Percentiles rank a stretch among this genome's conserved stretches.
Evolutionary conservation across 2,329 filamentous ascomycete genomes (phyloP).

Genomic region (Microdochium nivale): DNA sequence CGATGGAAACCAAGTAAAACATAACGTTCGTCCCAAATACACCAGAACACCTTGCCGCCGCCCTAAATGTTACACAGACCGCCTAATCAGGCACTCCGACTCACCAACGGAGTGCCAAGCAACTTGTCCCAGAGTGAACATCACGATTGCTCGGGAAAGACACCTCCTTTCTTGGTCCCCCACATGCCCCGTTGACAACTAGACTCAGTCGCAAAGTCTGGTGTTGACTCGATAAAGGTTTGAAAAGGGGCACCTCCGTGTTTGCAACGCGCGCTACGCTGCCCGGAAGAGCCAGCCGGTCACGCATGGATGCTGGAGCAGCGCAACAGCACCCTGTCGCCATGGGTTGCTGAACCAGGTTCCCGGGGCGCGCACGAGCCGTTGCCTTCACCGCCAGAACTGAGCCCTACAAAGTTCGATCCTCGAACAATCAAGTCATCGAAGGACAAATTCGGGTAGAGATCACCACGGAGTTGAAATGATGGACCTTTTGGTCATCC

Average conservation of each 20-base stretch:
- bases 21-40: neutral
- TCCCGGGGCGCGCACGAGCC: neutral
- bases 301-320: no score
- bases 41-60: neutral
- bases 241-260: neutral
- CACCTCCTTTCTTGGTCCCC: no score
- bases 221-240: no score
- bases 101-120: neutral
- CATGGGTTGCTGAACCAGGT: neutral
- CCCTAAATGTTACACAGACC: neutral
- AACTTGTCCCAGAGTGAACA: neutral
- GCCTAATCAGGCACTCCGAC: neutral
- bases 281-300: neutral
- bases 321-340: neutral
- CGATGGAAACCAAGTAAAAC: neutral
- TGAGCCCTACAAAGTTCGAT: no score
- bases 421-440: no score
- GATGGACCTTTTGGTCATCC: slow-evolving; percentile 33
- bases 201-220: no score
- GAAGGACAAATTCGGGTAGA: no score
- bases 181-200: no score
- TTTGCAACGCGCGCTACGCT: neutral
- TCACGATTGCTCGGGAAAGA: no score
- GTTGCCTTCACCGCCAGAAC: neutral
- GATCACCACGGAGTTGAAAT: slow-evolving; percentile 16